These are phyloP conservation scores for Paramecium caudatum DNA, from an alignment of 73 alveolate genomes.

Conservation along the genomic window DNA sequence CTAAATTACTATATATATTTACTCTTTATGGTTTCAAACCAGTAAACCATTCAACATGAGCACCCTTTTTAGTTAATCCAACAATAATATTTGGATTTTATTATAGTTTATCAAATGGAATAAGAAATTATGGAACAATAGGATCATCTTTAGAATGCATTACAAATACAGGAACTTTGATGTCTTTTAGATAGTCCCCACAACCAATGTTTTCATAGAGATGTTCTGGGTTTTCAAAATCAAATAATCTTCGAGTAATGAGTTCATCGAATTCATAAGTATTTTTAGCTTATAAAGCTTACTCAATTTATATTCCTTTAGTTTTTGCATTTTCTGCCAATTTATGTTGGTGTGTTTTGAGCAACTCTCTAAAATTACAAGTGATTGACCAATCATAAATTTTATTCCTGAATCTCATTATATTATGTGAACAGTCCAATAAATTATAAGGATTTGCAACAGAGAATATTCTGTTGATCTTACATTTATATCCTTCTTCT, in stretches of 20 bases:
- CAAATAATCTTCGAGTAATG: constrained; percentile 71
- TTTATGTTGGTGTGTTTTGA: neutral
- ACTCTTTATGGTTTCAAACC: constrained; percentile 75
- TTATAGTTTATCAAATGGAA: constrained; percentile 55
- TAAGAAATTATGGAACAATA: constrained; percentile 49
- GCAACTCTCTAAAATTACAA: constrained; percentile 20
- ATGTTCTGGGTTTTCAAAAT: constrained; percentile 64
- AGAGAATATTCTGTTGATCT: neutral
- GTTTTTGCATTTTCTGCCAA: constrained; percentile 52
- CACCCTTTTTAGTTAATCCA: constrained; percentile 68
- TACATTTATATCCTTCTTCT: constrained; percentile 26
- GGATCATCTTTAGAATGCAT: constrained; percentile 78
- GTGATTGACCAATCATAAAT: constrained; percentile 55
- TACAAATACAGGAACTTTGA: constrained; percentile 48
- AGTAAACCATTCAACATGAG: constrained; percentile 76
- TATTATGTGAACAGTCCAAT: constrained; percentile 39
- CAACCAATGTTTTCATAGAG: constrained; percentile 30
- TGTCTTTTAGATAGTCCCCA: constrained; percentile 9
- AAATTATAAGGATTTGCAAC: constrained; percentile 62
- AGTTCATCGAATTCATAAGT: constrained; percentile 71
- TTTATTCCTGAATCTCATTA: constrained; percentile 32
- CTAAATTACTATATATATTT: neutral
- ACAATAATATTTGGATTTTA: constrained; percentile 61
- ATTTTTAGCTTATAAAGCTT: constrained; percentile 64
- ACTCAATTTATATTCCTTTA: constrained; percentile 53